Conservation (phyloP, 129 eudicot species). For the Escallonia rubra region DNA sequence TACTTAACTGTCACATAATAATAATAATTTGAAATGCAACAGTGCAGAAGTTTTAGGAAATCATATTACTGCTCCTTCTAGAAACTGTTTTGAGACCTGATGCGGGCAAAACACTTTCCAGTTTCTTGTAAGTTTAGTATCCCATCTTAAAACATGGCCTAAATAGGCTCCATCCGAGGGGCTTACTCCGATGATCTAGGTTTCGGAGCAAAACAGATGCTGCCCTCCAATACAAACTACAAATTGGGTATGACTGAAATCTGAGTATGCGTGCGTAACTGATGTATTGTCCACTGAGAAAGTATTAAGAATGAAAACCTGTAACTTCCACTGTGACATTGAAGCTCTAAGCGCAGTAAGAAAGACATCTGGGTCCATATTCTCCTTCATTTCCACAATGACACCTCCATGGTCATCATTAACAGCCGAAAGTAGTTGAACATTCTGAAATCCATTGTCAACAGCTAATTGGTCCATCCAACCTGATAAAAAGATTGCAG, state of each 20-base stretch:
- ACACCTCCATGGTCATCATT: slow-evolving; percentile 69
- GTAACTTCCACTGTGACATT: slow-evolving; percentile 54
- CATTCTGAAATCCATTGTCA: slow-evolving; percentile 25
- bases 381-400: slow-evolving; percentile 60
- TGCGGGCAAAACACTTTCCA: background rate
- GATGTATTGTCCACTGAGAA: background rate
- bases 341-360: slow-evolving; percentile 47
- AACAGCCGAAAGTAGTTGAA: slow-evolving; percentile 42
- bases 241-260: background rate
- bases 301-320: slow-evolving; percentile 27
- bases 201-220: background rate
- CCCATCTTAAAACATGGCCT: background rate
- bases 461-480: slow-evolving; percentile 29
- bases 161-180: too few species aligned
- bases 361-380: slow-evolving; percentile 48
- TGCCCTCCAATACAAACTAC: background rate
- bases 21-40: background rate
- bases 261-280: background rate
- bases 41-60: background rate
- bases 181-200: background rate
- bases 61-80: background rate
- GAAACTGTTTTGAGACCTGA: background rate
- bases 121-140: background rate
- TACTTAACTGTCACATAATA: background rate
- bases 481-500: background rate